Evolutionary conservation across 352 stramenopile genomes (phyloP).

Genomic region (Pythium utonaiense): DNA sequence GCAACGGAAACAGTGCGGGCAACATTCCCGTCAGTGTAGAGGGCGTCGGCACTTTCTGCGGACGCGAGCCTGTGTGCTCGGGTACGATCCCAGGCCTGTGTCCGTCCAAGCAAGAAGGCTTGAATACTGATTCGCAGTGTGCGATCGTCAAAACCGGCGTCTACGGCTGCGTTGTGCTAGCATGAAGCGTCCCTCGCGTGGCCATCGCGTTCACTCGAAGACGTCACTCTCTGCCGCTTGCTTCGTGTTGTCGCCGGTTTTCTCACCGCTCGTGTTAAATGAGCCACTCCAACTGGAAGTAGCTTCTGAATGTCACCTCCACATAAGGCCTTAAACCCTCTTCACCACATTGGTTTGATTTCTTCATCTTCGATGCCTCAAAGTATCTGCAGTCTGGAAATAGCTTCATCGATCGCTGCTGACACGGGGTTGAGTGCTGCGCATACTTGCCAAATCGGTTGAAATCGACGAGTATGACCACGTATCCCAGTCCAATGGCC

Average conservation of each 20-base stretch:
- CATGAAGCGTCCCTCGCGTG: no score
- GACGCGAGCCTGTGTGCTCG: slow-evolving; percentile 1
- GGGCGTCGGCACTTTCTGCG: slow-evolving; percentile 11
- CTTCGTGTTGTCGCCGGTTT: background rate
- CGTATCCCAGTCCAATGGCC: background rate
- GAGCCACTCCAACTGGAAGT: background rate
- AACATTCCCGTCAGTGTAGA: slow-evolving; percentile 7
- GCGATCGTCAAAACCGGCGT: slow-evolving; percentile 4
- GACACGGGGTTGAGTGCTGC: no score
- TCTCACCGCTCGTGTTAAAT: background rate
- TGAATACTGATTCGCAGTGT: slow-evolving; percentile 7
- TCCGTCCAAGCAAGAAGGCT: background rate
- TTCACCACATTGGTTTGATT: background rate
- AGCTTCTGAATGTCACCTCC: background rate
- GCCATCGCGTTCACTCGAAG: no score
- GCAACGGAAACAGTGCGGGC: background rate
- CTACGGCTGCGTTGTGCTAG: slow-evolving; percentile 12
- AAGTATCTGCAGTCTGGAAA: background rate
- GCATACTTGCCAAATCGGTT: no score
- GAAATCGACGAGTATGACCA: background rate
- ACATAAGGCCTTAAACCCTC: background rate
- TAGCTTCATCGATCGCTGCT: background rate
- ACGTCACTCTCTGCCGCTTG: no score
- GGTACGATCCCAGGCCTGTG: slow-evolving; percentile 1
- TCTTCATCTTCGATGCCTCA: background rate